Percentiles rank a stretch among this genome's conserved stretches.
Conservation (phyloP, 2,329 filamentous ascomycete genomes). For the Dissoconium aciculare region DNA sequence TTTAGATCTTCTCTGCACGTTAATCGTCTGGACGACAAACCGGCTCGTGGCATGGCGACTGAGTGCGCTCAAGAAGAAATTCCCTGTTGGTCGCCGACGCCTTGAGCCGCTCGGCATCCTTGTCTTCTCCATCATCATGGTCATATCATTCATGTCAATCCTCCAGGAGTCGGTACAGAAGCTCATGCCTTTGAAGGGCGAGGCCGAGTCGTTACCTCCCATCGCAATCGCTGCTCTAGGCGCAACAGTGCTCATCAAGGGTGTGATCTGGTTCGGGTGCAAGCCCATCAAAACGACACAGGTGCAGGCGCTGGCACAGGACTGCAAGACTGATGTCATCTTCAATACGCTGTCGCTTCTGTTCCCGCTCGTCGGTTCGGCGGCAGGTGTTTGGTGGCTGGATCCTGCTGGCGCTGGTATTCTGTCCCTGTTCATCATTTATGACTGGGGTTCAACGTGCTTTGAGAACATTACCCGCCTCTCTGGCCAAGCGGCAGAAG, state of each 20-base stretch:
- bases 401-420: conserved; percentile 48
- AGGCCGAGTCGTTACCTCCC: conserved; percentile 35
- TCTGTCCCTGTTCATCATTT: conserved; percentile 52
- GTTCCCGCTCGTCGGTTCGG: conserved; percentile 47
- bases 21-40: conserved; percentile 48
- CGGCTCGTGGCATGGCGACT: conserved; percentile 44
- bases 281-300: conserved; percentile 47
- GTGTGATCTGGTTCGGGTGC: conserved; percentile 46
- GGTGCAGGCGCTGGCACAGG: conserved; percentile 48
- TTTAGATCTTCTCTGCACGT: conserved; percentile 44
- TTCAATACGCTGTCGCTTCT: conserved; percentile 50
- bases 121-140: conserved; percentile 49
- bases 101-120: conserved; percentile 48
- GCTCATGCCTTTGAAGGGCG: conserved; percentile 35
- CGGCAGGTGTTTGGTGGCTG: conserved; percentile 50
- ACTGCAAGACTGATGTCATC: conserved; percentile 49
- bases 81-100: conserved; percentile 42
- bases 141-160: conserved; percentile 47
- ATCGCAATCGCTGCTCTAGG: conserved; percentile 44
- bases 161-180: conserved; percentile 46
- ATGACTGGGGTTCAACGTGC: conserved; percentile 49
- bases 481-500: conserved; percentile 42
- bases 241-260: conserved; percentile 44
- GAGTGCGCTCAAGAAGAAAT: conserved; percentile 35
- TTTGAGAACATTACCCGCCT: conserved; percentile 45